phyloP scores from a whole-genome alignment of 208 protist species.

The Acanthamoeba royreba region DNA sequence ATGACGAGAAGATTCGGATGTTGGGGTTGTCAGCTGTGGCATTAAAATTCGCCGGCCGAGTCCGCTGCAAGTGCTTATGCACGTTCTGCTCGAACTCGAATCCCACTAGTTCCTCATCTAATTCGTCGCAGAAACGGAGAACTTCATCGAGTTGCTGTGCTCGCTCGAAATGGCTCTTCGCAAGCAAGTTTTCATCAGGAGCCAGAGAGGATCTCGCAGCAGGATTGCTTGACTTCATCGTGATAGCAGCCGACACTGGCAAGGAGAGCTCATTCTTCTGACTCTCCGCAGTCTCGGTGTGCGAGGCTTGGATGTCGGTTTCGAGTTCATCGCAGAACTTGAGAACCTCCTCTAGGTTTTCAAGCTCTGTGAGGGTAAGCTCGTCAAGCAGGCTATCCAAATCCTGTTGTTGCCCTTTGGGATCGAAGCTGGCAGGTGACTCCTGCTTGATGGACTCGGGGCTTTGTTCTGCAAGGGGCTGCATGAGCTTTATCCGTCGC shows the following conservation, averaged over 20 bases:
- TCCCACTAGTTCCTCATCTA: not conserved
- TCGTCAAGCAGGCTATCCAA: not conserved
- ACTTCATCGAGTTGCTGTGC: not conserved
- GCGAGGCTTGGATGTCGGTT: too few species aligned
- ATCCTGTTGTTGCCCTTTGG: too few species aligned
- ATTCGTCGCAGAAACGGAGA: conserved; percentile 14
- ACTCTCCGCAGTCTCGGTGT: too few species aligned
- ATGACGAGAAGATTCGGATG: not conserved
- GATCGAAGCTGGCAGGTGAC: not conserved
- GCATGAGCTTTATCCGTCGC: not conserved
- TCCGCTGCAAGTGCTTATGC: not conserved
- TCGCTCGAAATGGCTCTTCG: not conserved
- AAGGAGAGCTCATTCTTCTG: too few species aligned
- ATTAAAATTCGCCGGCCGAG: too few species aligned
- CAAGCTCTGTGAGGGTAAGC: not conserved
- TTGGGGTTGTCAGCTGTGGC: not conserved
- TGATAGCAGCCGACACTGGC: too few species aligned
- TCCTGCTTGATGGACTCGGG: not conserved
- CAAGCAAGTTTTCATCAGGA: not conserved
- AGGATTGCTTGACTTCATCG: too few species aligned
- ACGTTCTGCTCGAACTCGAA: not conserved
- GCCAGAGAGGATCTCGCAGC: too few species aligned
- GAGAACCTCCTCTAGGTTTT: not conserved
- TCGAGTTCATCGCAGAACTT: not conserved
- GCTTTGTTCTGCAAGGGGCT: not conserved